Evolutionary conservation across 306 rosid species (phyloP), one percentile per base, ranked within the genome.

Genomic region (Quillaja saponaria): DNA sequence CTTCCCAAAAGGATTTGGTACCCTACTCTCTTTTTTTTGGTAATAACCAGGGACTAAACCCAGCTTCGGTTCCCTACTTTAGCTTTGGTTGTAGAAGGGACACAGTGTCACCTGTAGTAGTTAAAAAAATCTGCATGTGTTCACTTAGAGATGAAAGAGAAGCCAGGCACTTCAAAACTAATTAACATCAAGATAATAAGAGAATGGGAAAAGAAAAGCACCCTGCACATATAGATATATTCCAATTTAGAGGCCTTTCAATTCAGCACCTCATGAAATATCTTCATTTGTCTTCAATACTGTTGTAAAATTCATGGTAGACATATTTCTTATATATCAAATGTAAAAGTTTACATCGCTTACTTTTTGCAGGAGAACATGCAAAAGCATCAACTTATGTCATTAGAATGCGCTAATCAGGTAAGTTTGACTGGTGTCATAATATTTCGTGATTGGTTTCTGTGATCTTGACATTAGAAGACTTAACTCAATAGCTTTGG

Each of bases 381-480:
- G 25, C 87, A 84, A 74, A 89, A 89, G 77, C 95, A 84, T 55
- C 95, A 90, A 71, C 72, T 87, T 20, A 76, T 69, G 68, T 69
- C 96, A 37, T 52, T 92, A 44, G 94, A 86, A 48, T 80, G 90
- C 81, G 67, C 71, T 79, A 83, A 69, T 66, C 99, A 88, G 96
- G 98, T 88, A 73, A 79, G 19, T 49, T 55, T 2, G 38, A 18
- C 34, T 34, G 50, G 44, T 52, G 13, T 59, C 14, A n/a, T 13
- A 34, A 63, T 49, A 13, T 14, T 46, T n/a, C 1, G 6, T 34
- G 49, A 42, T 45, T 17, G 1, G 6, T 47, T 63, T 60, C 40
- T 51, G 31, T 15, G 7, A 46, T n/a, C 8, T 46, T 46, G 65
- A 44, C 5, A 61, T 39, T n/a, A 41, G 9, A 38, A 56, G 20